Evolutionary conservation across 2,329 filamentous ascomycete species (phyloP), one percentile per base, ranked within the genome.

Genomic region (Talaromyces sp.): DNA sequence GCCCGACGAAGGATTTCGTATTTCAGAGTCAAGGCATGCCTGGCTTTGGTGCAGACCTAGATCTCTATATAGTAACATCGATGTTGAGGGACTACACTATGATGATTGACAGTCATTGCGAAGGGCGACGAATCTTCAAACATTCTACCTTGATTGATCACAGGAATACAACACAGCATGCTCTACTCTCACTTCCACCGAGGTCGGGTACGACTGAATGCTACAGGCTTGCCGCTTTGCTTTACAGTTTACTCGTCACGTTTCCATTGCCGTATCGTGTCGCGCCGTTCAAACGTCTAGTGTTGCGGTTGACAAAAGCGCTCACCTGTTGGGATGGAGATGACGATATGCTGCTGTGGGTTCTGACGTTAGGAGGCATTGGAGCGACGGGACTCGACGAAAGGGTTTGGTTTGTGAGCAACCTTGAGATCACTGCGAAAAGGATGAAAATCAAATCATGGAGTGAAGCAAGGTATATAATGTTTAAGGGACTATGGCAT

Each of bases 121-220:
- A 59, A 76, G 64, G 54, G 28, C 35, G 35, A 39, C 8, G 11
- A 1, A 28, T 44, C 25, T 23, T 61, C 1, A 3, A 23, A 2
- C 25, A 35, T 35, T 61, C 58, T 35, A n/a, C 16, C 16, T 25
- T 61, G 21, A 37, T 61, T 14, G 48, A 61, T 25, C 58, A 55
- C n/a, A 42, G 58, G 12, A 55, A 61, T 21, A 33, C n/a, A 25
- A 52, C 48, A 18, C 58, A 61, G 21, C 58, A 61, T 55, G 58
- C 58, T 44, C 25, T 61, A 3, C 48, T 61, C 2, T 61, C 58
- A 55, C 58, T 61, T 16, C 58, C 25, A 6, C 48, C n/a, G n/a
- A n/a, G n/a, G n/a, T n/a, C n/a, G n/a, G n/a, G n/a, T n/a, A n/a
- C 48, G 5, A n/a, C 48, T 9, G 58, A 61, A 35, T 61, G 58